Percentiles rank a stretch among this genome's conserved stretches.
Conservation (phyloP, 176 grass and related monocot genomes). For the Dactylis glomerata region DNA sequence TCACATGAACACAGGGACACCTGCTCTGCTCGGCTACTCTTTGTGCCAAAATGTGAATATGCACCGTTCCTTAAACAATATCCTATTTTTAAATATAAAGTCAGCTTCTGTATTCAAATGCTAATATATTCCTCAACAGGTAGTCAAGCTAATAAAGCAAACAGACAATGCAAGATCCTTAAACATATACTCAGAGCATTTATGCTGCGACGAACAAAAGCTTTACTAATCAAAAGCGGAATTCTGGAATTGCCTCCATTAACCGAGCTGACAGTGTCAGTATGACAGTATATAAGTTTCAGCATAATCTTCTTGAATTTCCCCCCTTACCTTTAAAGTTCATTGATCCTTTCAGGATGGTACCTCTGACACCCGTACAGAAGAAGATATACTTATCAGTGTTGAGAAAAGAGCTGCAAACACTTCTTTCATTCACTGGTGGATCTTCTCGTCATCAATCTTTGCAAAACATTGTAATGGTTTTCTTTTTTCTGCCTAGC, state of each 20-base stretch:
- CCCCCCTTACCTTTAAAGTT: slow-evolving; percentile 27
- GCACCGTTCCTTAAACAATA: not conserved
- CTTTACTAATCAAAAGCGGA: slow-evolving; percentile 67
- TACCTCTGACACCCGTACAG: slow-evolving; percentile 74
- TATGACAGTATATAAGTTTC: slow-evolving; percentile 45
- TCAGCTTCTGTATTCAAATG: not conserved
- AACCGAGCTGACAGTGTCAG: slow-evolving; percentile 91
- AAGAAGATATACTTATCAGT: slow-evolving; percentile 85
- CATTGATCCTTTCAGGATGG: slow-evolving; percentile 52
- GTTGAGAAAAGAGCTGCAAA: slow-evolving; percentile 82
- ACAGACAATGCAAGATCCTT: slow-evolving; percentile 72
- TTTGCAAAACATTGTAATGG: slow-evolving; percentile 90
- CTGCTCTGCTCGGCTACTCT: not conserved
- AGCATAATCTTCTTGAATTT: not conserved
- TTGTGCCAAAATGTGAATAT: not conserved
- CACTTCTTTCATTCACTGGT: slow-evolving; percentile 76
- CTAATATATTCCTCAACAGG: slow-evolving; percentile 44
- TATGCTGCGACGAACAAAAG: slow-evolving; percentile 91
- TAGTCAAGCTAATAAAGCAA: slow-evolving; percentile 48
- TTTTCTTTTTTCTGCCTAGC: not conserved
- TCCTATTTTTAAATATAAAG: not conserved
- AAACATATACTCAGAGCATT: slow-evolving; percentile 85
- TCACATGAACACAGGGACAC: not conserved
- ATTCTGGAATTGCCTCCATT: slow-evolving; percentile 71
- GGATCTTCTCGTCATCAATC: slow-evolving; percentile 69